Percentiles rank a stretch among this genome's conserved stretches.
These are phyloP conservation scores for Xerocomellus dryophilus DNA, from an alignment of 768 basidiomycete genomes.

Conservation along the genomic window DNA sequence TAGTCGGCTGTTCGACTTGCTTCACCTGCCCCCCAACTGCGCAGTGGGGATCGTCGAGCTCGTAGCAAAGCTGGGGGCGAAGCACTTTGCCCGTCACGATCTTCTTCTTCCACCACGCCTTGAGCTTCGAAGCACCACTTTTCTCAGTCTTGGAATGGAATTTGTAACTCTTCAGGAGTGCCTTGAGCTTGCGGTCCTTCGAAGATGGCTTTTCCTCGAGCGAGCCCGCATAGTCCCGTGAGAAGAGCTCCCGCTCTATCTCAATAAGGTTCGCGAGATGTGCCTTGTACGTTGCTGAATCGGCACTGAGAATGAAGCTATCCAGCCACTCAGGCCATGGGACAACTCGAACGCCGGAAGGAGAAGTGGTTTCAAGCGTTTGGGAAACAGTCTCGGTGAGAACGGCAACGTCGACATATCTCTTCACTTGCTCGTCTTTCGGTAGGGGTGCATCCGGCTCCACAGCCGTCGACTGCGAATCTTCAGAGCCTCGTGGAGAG, in stretches of 20 bases:
- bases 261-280: conserved; percentile 35
- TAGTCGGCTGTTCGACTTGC: conserved; percentile 13
- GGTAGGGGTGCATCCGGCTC: conserved; percentile 10
- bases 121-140: conserved; percentile 48
- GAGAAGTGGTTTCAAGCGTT: conserved; percentile 16
- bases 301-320: conserved; percentile 33
- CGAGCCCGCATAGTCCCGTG: conserved; percentile 18
- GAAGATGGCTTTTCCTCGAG: conserved; percentile 24
- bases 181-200: conserved; percentile 41
- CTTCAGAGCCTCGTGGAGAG: conserved; percentile 60
- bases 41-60: conserved; percentile 40
- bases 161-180: conserved; percentile 42
- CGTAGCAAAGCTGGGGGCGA: conserved; percentile 39
- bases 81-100: conserved; percentile 40
- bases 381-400: conserved; percentile 19
- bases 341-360: conserved; percentile 27
- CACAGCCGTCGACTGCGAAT: conserved; percentile 59
- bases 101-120: conserved; percentile 64
- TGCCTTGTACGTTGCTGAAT: conserved; percentile 35
- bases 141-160: conserved; percentile 32
- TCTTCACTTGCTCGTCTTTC: conserved; percentile 19
- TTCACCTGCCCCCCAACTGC: conserved; percentile 40
- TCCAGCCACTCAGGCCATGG: conserved; percentile 44
- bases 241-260: conserved; percentile 35
- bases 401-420: conserved; percentile 18